Evolutionary conservation across 148 eudicot species (phyloP), one percentile per base, ranked within the genome.

Genomic region (Amaranthus hypochondriacus): DNA sequence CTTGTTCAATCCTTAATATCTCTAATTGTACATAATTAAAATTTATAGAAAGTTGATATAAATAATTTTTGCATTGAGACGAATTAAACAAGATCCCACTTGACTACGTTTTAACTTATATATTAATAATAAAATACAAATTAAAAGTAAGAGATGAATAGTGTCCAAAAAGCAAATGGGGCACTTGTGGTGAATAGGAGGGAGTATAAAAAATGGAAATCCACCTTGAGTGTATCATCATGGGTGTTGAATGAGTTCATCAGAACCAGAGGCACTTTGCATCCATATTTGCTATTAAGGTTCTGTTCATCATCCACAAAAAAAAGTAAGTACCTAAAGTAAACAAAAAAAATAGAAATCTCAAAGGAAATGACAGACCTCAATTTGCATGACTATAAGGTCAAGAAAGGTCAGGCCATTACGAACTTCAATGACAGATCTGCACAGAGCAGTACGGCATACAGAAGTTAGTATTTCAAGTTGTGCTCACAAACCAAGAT

Each of bases 241-340:
- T 95, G 97, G 52, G 99, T 95, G 87, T 95, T 95, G 86, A 95
- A 95, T 69, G 99, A 95, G 89, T 95, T 95, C 99, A 95, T 92
- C 48, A 95, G 81, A 76, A 95, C 88, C 79, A 95, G 86, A 42
- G 99, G 99, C 48, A 95, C 99, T 69, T 76, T 90, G 90, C 92
- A 89, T 54, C 99, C 99, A 66, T 95, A 95, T 81, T 83, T 89
- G 76, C 84, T 69, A 73, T 95, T 95, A 60, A 95, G 94, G 49
- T 74, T 76, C 97, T 95, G 78, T 67, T 1, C 59, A 81, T 48
- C 49, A 71, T 67, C 61, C 46, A 56, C 15, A 77, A 2, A 28
- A 28, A 28, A 62, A 9, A 46, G 13, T 73, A 70, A 83, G 71
- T 61, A 8, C n/a, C 75, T 28, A 28, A 52, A 48, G 65, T 15